Base-by-base conservation (phyloP, 2,329 filamentous ascomycete species). In the Incumbomyces lentus region DNA sequence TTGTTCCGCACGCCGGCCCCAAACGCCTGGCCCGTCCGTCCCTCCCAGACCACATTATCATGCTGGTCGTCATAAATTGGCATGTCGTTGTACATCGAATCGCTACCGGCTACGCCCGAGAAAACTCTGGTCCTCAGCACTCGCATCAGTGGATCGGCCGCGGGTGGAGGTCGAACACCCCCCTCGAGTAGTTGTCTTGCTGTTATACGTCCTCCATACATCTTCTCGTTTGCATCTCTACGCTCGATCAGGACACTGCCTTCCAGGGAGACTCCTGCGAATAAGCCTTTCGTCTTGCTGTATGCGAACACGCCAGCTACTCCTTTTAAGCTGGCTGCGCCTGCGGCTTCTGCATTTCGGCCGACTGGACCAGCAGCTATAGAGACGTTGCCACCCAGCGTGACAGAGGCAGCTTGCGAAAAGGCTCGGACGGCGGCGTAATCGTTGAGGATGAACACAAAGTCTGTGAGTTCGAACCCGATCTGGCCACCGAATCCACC, bases 401-500 rank as follows among this genome's bases (percentile, higher is more conserved):
- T 96, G 52, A 98, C 73, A 45, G 85, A 90, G 3, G 92, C 92
- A 33, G 84, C 81, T 65, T 96, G 90, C 5, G 89, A 87, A 66
- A 98, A 96, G 7, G 90, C 89, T 65, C 86, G 86, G 55, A 98
- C 90, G 37, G 92, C 90, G 49, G 73, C 79, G 35, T 81, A 73
- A 62, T 98, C 90, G 68, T 98, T 98, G 54, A 98, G 80, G 55
- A 98, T 95, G 68, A 98, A 96, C 63, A 98, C 92, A 62, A 98
- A 98, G 55, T 73, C 70, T 30, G 70, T 73, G 49, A 73, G 59
- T 53, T 73, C 70, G 54, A 72, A 72, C 3, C 70, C 70, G 51
- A 73, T 72, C 51, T 72, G 70, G 40, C 70, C 70, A 51, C 70
- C 70, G 44, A 72, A 69, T 17, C 70, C 70, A 22, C 67, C 70